Base-by-base conservation (phyloP, 2,329 filamentous ascomycete genomes). In the Exserohilum turcica region DNA sequence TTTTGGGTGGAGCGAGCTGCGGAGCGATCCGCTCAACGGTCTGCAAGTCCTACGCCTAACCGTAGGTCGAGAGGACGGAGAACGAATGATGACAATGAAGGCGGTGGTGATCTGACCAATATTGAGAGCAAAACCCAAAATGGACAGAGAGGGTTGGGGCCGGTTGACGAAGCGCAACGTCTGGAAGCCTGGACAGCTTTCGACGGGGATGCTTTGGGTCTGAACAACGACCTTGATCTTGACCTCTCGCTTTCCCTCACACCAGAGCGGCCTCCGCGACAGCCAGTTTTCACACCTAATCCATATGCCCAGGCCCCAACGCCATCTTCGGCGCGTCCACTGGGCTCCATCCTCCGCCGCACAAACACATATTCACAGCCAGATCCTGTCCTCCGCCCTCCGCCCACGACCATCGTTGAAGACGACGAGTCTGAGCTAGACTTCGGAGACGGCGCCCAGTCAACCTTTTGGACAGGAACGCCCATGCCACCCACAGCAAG, bases 1-100 rank as follows among this genome's bases (percentile, higher is more conserved):
- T 78, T 80, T 54, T 87, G 84, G 84, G 65, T 75, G 10, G 78
- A 80, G 13, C 78, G 77, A 47, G 75, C 79, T 56, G 48, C 66
- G 1, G 68, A 73, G 24, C 52, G 67, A 32, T 33, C 57, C 16
- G 64, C 63, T 2, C 57, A 59, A n/a, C 53, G 68, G 39, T 50
- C 59, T n/a, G 57, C 52, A 6, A 62, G 57, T 43, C 66, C 67
- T 3, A 66, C 67, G 15, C 68, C 68, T n/a, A 57, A 44, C 8
- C 58, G 49, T 8, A 57, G 52, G 31, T 54, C 49, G 15, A 62
- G 51, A 54, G 46, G 56, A 13, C 55, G 57, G n/a, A 50, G 49
- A 31, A 37, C 47, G 5, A 36, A 32, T 15, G 47, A 51, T 5
- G 35, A 32, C 15, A 16, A 18, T 21, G 12, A 13, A 18, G 19